These are phyloP conservation scores for Vanrija sp. DNA, from an alignment of 1,284 basidiomycete genomes.

Conservation along the genomic window DNA sequence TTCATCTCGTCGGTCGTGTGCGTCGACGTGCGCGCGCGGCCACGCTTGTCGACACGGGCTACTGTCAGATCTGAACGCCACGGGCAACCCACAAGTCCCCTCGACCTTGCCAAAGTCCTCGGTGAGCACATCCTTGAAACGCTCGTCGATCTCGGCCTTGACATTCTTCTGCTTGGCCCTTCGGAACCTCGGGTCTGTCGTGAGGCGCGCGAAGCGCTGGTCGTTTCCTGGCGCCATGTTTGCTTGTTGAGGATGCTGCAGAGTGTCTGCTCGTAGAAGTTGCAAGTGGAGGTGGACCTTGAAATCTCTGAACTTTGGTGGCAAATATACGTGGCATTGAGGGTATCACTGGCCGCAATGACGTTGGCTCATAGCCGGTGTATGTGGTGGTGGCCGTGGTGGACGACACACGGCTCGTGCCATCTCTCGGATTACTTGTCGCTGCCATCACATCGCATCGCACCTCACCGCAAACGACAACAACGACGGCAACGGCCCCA, in stretches of 20 bases:
- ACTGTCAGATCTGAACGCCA: conserved; percentile 3
- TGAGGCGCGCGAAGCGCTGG: conserved; percentile 77
- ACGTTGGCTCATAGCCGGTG: background rate
- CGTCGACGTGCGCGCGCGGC: conserved; percentile 64
- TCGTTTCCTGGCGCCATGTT: conserved; percentile 52
- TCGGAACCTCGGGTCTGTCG: conserved; percentile 89
- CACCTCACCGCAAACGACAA: background rate
- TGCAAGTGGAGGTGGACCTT: conserved; percentile 3
- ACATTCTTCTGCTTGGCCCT: conserved; percentile 70
- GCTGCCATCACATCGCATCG: background rate
- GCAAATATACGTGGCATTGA: background rate
- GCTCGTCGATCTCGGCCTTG: conserved; percentile 86
- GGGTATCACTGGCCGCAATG: conserved; percentile 2
- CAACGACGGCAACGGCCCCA: background rate
- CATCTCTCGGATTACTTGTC: background rate
- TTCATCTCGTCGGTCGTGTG: conserved; percentile 71
- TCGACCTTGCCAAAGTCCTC: conserved; percentile 47
- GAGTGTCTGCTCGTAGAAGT: background rate
- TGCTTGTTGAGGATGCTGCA: background rate
- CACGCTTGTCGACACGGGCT: conserved; percentile 87
- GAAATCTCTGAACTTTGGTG: conserved; percentile 1
- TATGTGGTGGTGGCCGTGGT: background rate
- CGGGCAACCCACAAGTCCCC: conserved; percentile 28
- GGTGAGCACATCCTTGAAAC: conserved; percentile 80
- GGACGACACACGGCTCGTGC: conserved; percentile 9